A percentile compares a stretch with the other conserved stretches of the same genome.
Evolutionary conservation across 164 flowering plant genomes (phyloP).

Genomic region (Chimonanthus praecox): DNA sequence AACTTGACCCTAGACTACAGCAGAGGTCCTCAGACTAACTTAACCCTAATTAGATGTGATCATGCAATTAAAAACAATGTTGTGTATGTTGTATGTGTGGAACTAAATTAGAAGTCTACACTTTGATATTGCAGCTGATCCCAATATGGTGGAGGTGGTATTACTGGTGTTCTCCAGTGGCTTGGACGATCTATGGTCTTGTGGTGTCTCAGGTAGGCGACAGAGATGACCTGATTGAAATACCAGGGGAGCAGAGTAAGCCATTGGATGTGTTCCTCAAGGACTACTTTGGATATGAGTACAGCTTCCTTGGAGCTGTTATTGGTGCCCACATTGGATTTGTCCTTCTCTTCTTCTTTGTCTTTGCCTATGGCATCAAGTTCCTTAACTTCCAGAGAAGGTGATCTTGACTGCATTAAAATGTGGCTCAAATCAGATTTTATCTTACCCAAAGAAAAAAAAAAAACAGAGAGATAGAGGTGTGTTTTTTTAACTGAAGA

Average conservation of each 20-base stretch:
- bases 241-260: conserved; percentile 37
- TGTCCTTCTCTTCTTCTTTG: conserved; percentile 46
- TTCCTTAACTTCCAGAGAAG: conserved; percentile 73
- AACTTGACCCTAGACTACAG: too few relatives aligned
- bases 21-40: too few relatives aligned
- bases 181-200: conserved; percentile 74
- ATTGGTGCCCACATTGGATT: conserved; percentile 53
- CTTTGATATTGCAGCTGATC: conserved; percentile 47
- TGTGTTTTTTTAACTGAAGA: too few relatives aligned
- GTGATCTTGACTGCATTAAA: conserved; percentile 14
- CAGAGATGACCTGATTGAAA: conserved; percentile 14
- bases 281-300: conserved; percentile 39
- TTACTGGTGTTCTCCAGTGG: conserved; percentile 73
- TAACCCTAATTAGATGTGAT: too few relatives aligned
- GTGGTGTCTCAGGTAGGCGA: conserved; percentile 50
- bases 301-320: conserved; percentile 58
- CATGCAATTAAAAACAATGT: too few relatives aligned
- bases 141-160: conserved; percentile 97
- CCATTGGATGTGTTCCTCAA: conserved; percentile 40
- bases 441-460: too few relatives aligned
- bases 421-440: not conserved
- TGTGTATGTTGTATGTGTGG: too few relatives aligned
- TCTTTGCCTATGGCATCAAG: conserved; percentile 69
- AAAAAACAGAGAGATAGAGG: too few relatives aligned
- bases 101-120: not conserved